phyloP scores from a whole-genome alignment of 176 grass and related monocot genomes.

The Tillandsia leiboldiana region DNA sequence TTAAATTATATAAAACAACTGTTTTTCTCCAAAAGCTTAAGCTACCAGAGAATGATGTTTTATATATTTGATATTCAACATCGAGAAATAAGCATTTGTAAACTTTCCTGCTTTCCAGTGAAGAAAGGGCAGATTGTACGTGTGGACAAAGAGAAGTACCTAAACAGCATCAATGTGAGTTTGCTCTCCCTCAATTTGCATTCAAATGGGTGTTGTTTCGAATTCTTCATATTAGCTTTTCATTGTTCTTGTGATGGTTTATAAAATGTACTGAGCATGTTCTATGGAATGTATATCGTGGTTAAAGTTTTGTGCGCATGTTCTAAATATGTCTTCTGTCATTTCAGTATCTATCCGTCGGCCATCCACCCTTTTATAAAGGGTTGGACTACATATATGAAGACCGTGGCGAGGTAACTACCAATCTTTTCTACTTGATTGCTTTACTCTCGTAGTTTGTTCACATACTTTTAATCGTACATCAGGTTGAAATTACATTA shows the following conservation, averaged over 20 bases:
- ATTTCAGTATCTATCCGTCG: conserved; percentile 80
- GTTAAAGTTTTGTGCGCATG: background rate
- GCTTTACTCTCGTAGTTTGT: background rate
- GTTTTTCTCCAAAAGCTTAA: background rate
- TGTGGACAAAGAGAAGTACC: conserved; percentile 81
- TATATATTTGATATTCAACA: background rate
- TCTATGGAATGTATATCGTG: background rate
- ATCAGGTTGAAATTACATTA: too few relatives aligned
- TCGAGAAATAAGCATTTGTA: background rate
- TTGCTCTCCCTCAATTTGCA: background rate
- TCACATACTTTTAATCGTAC: background rate
- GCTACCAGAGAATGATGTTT: too few relatives aligned
- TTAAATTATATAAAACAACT: background rate
- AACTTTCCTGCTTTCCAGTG: conserved; percentile 37
- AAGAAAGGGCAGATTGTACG: conserved; percentile 97
- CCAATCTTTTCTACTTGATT: conserved; percentile 1
- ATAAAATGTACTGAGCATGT: too few relatives aligned
- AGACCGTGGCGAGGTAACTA: conserved; percentile 65
- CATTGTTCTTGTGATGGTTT: too few relatives aligned
- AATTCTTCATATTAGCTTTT: too few relatives aligned
- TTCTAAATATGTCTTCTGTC: background rate
- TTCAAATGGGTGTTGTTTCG: background rate
- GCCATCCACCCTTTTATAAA: conserved; percentile 70
- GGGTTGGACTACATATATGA: conserved; percentile 89
- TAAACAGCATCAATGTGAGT: conserved; percentile 78